These are phyloP conservation scores for Luzula sylvatica DNA, from an alignment of 176 grass and related monocot species.

Conservation along the genomic window DNA sequence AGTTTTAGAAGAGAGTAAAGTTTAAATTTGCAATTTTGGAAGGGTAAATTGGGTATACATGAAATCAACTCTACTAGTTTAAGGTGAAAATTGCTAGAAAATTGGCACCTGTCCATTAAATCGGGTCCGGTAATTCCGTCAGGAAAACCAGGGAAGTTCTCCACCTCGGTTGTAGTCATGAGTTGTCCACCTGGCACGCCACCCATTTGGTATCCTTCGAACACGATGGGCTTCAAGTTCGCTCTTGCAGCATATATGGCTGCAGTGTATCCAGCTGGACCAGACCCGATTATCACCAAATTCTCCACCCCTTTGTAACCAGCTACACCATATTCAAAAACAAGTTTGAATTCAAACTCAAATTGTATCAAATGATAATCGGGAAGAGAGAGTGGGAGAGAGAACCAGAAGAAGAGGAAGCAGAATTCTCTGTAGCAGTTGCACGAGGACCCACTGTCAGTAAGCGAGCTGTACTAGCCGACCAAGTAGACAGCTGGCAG, in stretches of 20 bases:
- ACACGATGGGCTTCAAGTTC: constrained; percentile 88
- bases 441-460: constrained; percentile 1
- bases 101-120: constrained; percentile 79
- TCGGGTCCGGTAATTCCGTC: constrained; percentile 93
- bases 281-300: constrained; percentile 89
- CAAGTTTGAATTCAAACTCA: too few relatives aligned
- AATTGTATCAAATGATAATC: too few relatives aligned
- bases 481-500: not conserved
- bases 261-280: constrained; percentile 87
- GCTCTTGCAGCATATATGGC: constrained; percentile 90
- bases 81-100: not conserved
- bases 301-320: constrained; percentile 60
- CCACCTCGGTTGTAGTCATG: constrained; percentile 97
- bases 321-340: constrained; percentile 23
- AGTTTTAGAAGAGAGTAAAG: too few relatives aligned
- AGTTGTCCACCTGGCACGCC: constrained; percentile 90
- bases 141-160: constrained; percentile 93
- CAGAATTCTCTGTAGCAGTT: not conserved
- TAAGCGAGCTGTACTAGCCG: too few relatives aligned
- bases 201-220: constrained; percentile 88
- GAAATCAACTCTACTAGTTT: not conserved
- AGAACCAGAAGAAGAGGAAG: constrained; percentile 10
- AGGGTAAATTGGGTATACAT: not conserved
- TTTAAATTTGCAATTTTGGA: not conserved
- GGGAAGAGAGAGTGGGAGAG: not conserved